phyloP scores from a whole-genome alignment of 2,329 filamentous ascomycete genomes.

The Gnomoniopsis sp. region DNA sequence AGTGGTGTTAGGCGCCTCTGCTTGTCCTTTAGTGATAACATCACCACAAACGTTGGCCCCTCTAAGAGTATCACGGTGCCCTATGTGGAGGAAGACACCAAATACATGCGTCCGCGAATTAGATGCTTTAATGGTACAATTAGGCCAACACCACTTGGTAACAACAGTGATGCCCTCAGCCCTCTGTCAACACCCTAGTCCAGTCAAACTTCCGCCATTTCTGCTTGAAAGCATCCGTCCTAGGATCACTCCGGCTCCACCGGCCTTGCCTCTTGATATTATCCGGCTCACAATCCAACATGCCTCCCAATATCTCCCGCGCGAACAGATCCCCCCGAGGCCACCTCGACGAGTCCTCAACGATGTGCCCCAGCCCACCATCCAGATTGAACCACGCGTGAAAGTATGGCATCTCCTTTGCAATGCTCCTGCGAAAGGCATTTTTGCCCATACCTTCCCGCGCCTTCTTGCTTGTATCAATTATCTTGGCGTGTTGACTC shows the following conservation, averaged over 20 bases:
- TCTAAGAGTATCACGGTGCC: too few species aligned
- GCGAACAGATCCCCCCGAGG: slow-evolving; percentile 91
- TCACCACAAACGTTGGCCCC: too few species aligned
- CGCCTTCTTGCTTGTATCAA: slow-evolving; percentile 72
- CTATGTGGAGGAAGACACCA: too few species aligned
- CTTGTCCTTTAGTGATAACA: too few species aligned
- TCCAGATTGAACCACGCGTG: slow-evolving; percentile 95
- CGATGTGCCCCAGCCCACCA: slow-evolving; percentile 86
- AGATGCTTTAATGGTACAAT: too few species aligned
- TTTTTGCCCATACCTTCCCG: slow-evolving; percentile 69
- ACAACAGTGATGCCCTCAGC: slow-evolving; percentile 1
- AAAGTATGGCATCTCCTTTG: slow-evolving; percentile 98
- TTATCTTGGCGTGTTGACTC: slow-evolving; percentile 91
- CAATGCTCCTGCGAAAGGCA: slow-evolving; percentile 78
- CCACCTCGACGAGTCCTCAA: slow-evolving; percentile 84
- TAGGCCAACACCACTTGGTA: too few species aligned
- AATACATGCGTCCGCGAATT: too few species aligned
- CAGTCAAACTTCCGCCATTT: slow-evolving; percentile 94
- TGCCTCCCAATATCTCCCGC: slow-evolving; percentile 85
- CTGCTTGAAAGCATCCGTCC: slow-evolving; percentile 76
- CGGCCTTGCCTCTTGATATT: slow-evolving; percentile 86
- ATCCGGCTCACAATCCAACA: slow-evolving; percentile 78
- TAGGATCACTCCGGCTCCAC: slow-evolving; percentile 69
- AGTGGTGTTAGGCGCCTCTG: too few species aligned
- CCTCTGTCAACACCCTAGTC: slow-evolving; percentile 55